Evolutionary conservation across 202 grass and related monocot species (phyloP), one percentile per base, ranked within the genome.

Genomic region (Musa balbisiana): DNA sequence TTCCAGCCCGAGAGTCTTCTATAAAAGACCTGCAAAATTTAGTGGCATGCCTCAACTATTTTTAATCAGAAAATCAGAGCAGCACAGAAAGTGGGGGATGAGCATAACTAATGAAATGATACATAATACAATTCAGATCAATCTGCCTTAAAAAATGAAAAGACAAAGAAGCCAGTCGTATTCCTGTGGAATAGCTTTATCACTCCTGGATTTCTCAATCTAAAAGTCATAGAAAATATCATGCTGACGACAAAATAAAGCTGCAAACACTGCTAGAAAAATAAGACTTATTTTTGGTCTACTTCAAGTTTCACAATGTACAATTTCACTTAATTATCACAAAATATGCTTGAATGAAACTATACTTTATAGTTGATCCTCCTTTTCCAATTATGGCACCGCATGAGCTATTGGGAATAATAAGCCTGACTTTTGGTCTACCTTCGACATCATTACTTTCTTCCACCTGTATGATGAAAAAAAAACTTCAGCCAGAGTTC

Each of bases 371-470:
- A 73, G 95, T 99, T 68, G 89, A 78, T 79, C 95, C 95, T 78
- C 85, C 91, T 89, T 99, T 94, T 78, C 95, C 95, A 88, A 99
- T 99, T 80, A 99, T 94, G 27, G 91, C 95, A 64, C 91, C 95
- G 67, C 95, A 99, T 67, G 95, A 95, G 69, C 91, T 92, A 86
- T 99, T 99, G 62, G 91, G 91, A 79, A 99, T 89, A 84, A 95
- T 87, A 62, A 99, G 85, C 84, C 85, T 88, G 80, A 94, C 84
- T 84, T 94, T 99, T 76, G 91, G 84, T 83, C 83, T 88, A 78
- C 82, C 82, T 82, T 99, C 95, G 78, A 78, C 82, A 71, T 94
- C 95, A 72, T 83, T 92, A 76, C 78, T 80, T 75, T 99, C 95
- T 87, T 95, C 95, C 56, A 85, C 91, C 95, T 99, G 81, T 49